Conservation (phyloP, 192 early-diverging fungal genomes). For the Pilaira anomala region DNA sequence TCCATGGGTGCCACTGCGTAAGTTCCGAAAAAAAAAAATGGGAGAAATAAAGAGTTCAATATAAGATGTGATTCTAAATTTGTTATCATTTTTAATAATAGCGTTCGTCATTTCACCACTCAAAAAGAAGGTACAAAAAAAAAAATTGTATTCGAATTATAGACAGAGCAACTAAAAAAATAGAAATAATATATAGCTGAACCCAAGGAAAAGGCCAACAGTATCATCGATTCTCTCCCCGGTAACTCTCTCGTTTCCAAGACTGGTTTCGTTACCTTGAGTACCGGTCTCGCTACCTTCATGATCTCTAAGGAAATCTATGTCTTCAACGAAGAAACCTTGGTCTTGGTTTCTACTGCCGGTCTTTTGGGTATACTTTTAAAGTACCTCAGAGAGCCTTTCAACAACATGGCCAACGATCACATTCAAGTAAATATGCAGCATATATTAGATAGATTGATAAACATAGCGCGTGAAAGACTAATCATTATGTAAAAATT, state of each 20-base stretch:
- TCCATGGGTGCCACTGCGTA: conserved; percentile 33
- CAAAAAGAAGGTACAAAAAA: conserved; percentile 20
- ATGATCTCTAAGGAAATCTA: conserved; percentile 98
- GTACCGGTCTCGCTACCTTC: conserved; percentile 83
- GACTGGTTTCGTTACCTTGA: conserved; percentile 83
- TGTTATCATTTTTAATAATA: background rate
- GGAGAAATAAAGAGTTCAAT: background rate
- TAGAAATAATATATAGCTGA: conserved; percentile 35
- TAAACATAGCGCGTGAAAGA: background rate
- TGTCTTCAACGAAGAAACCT: conserved; percentile 90
- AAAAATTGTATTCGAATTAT: background rate
- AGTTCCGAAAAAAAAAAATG: background rate
- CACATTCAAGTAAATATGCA: conserved; percentile 37
- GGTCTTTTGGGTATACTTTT: conserved; percentile 77
- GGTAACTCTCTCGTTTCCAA: conserved; percentile 87
- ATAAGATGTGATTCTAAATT: background rate
- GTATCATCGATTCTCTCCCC: conserved; percentile 91
- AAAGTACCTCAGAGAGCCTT: conserved; percentile 78
- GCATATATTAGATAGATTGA: background rate
- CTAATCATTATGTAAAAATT: background rate
- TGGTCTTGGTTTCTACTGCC: conserved; percentile 77
- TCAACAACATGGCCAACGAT: conserved; percentile 70
- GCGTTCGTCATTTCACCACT: conserved; percentile 29
- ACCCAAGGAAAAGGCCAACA: conserved; percentile 84
- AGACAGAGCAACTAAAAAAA: background rate